Base-by-base conservation (phyloP, 352 stramenopile species). In the Phytophthora melonis region DNA sequence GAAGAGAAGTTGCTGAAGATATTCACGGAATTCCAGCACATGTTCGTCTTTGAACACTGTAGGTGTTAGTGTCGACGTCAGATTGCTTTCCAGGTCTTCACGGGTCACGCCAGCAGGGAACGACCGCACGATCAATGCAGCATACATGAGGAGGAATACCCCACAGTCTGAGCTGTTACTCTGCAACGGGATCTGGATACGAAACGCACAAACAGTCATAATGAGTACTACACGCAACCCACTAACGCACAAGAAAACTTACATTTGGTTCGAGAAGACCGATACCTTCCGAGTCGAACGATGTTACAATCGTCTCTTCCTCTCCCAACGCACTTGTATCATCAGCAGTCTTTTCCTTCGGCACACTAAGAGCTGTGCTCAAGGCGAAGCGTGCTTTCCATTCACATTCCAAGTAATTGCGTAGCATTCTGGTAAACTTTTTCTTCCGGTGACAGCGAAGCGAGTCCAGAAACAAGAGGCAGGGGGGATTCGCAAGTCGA, bases 381-480 rank as follows among this genome's bases (percentile, higher is more conserved):
- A 68, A 69, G 30, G 74, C 70, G 32, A 74, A 84, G 1, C 78
- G 64, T 43, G 66, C 59, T 64, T 78, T 82, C 70, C 74, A 98
- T 81, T 97, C 90, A 64, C 75, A 86, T 68, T 94, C 96, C 18
- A 98, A 74, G 87, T 97, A 99, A 55, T 88, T 86, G 9, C 84
- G 81, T 27, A 99, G 74, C 58, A 93, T 88, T 21, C 72, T 84
- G 6, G 82, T 82, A 56, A 98, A 92, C 66, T 87, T 93, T 32
- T 93, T 90, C 76, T 98, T 98, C 58, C 83, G 88, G 72, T 99
- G 97, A 66, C 93, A 97, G n/a, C 88, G 90, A 49, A 99, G 82
- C 49, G 96, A 99, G 78, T 99, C 97, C 50, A 99, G 81, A 78
- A 98, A 99, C 9, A 99, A 82, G 49, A 99, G 80, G 68, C 93